Conservation (phyloP, 257 asterid genomes). For the Striga asiatica region DNA sequence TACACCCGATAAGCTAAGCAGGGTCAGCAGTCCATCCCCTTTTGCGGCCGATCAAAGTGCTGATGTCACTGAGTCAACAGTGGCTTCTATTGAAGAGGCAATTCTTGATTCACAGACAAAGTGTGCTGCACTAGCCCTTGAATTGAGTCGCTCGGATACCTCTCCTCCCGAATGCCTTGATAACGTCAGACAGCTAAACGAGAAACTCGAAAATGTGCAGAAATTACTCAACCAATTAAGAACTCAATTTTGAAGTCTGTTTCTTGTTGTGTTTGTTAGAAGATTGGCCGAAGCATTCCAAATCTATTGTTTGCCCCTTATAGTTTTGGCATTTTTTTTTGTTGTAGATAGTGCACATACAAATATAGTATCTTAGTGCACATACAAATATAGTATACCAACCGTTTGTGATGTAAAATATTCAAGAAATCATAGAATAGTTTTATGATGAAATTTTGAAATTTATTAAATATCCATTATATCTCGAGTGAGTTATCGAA, state of each 20-base stretch:
- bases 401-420: slow-evolving; percentile 16
- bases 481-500: slow-evolving; percentile 8
- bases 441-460: slow-evolving; percentile 5
- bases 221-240: slow-evolving; percentile 48
- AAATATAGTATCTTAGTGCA: slow-evolving; percentile 19
- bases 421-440: slow-evolving; percentile 7
- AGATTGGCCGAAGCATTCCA: slow-evolving; percentile 8
- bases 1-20: slow-evolving; percentile 48
- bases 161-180: slow-evolving; percentile 27
- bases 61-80: slow-evolving; percentile 36
- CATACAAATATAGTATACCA: slow-evolving; percentile 9
- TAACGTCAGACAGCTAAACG: slow-evolving; percentile 45
- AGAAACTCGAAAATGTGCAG: slow-evolving; percentile 80
- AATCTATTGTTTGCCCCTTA: not conserved
- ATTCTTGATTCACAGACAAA: slow-evolving; percentile 48
- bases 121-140: slow-evolving; percentile 61
- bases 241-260: slow-evolving; percentile 29
- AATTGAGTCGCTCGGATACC: slow-evolving; percentile 30
- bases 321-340: slow-evolving; percentile 21
- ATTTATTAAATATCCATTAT: not conserved
- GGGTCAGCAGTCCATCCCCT: slow-evolving; percentile 32
- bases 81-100: slow-evolving; percentile 67
- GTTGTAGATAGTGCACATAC: slow-evolving; percentile 24
- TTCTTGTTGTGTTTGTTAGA: not conserved
- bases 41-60: slow-evolving; percentile 21